These are phyloP conservation scores for Orbilia javanica DNA, from an alignment of 2,329 filamentous ascomycete genomes.

Conservation along the genomic window DNA sequence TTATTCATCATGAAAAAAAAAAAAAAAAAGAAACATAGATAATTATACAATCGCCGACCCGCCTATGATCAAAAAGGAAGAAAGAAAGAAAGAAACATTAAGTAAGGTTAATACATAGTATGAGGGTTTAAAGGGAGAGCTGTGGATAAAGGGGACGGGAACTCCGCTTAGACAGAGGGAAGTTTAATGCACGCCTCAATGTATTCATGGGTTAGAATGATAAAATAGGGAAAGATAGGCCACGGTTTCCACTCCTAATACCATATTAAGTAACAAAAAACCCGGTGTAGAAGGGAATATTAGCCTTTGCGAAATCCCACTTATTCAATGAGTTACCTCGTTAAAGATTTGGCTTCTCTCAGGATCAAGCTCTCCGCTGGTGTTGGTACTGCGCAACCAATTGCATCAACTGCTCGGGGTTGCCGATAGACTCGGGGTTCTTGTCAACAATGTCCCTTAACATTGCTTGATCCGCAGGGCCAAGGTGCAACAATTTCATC, in stretches of 20 bases:
- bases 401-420: slow-evolving; percentile 43
- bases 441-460: slow-evolving; percentile 48
- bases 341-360: background rate
- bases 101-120: background rate
- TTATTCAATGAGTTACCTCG: background rate
- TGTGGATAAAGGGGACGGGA: background rate
- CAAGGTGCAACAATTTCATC: slow-evolving; percentile 26
- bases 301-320: slow-evolving; percentile 4
- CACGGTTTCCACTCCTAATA: slow-evolving; percentile 5
- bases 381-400: slow-evolving; percentile 42
- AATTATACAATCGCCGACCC: slow-evolving; percentile 24
- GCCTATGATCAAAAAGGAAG: background rate
- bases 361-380: background rate
- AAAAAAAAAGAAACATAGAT: slow-evolving; percentile 6
- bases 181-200: slow-evolving; percentile 1
- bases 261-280: background rate
- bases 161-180: slow-evolving; percentile 7
- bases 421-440: slow-evolving; percentile 39
- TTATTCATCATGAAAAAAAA: slow-evolving; percentile 1
- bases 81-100: slow-evolving; percentile 23
- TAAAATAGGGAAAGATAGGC: background rate
- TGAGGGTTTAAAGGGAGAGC: background rate
- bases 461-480: slow-evolving; percentile 44
- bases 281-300: background rate
- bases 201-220: background rate